Base-by-base conservation (phyloP, 2,329 filamentous ascomycete genomes). In the Alternaria rosae region DNA sequence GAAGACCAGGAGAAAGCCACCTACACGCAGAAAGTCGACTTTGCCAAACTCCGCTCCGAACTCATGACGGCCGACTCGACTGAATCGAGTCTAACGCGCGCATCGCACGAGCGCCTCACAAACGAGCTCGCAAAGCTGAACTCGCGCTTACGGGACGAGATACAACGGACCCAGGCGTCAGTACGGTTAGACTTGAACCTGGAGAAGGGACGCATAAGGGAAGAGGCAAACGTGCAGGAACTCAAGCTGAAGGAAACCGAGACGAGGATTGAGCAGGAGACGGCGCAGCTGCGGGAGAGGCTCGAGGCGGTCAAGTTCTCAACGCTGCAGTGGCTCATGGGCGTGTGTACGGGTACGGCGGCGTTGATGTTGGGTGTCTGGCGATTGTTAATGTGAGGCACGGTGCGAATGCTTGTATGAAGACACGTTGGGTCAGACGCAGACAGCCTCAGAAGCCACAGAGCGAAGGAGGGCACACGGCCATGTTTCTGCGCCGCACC, bases 201-300 rank as follows among this genome's bases (percentile, higher is more conserved):
- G 47, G 95, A 99, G 77, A 99, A 99, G 83, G 95, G 95, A 13
- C 87, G 95, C 65, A 99, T 98, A 70, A 86, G 95, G 65, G 95
- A 99, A 82, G 95, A 99, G 84, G 93, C 94, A 17, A 96, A 97
- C 69, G 91, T 92, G 60, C 95, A 98, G 82, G 95, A 99, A 81
- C 88, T 99, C 81, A 96, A 97, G 84, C 93, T 99, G 75, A 97
- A 97, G 84, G 95, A 99, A 86, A 98, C 95, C 12, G 95, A 99
- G 83, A 97, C 94, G 60, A 90, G 96, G 81, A 98, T 99, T 74
- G 95, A 99, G 84, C 94, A 98, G 82, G 95, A 98, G 84, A 93
- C 95, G 56, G 94, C 61, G 42, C 91, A 91, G 30, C 80, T 99
- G 76, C 85, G 93, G 69, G 95, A 98, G 84, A 91, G 96, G 82